These are phyloP conservation scores for Rhodotorula kratochvilovae DNA, from an alignment of 768 basidiomycete genomes.

Conservation along the genomic window DNA sequence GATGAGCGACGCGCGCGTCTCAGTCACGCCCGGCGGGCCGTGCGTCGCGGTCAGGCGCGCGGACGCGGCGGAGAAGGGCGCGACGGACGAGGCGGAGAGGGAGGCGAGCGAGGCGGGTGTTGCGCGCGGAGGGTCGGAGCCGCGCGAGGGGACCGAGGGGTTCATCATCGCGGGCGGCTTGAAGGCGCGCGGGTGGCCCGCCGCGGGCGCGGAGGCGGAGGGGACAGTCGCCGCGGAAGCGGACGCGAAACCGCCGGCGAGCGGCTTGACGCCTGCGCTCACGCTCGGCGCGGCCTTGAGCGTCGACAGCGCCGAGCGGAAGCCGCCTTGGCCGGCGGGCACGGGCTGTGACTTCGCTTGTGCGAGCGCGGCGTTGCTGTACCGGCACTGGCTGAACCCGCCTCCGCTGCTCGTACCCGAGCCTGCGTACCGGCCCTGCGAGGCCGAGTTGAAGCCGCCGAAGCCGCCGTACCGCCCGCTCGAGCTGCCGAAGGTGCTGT, in stretches of 20 bases:
- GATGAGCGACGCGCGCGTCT: constrained; percentile 23
- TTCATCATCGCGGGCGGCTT: background rate
- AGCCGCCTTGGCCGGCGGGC: constrained; percentile 18
- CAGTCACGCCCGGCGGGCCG: constrained; percentile 21
- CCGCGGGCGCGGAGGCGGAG: background rate
- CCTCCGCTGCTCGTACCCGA: background rate
- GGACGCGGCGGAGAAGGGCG: background rate
- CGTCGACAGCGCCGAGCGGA: constrained; percentile 19
- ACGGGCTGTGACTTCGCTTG: constrained; percentile 10
- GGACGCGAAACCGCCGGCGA: background rate
- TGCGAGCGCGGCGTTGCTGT: background rate
- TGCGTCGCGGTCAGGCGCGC: background rate
- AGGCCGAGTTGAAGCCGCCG: background rate
- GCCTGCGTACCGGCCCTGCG: background rate
- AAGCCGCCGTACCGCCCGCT: constrained; percentile 1
- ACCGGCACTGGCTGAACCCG: background rate
- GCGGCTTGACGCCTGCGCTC: background rate
- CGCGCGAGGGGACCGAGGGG: background rate
- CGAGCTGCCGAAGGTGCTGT: constrained; percentile 3
- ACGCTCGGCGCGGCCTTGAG: no score
- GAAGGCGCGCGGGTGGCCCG: background rate
- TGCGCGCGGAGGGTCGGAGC: background rate
- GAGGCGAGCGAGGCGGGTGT: background rate
- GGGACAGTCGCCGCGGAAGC: background rate
- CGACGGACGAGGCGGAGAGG: background rate